These are phyloP conservation scores for Botrytis elliptica DNA, from an alignment of 2,329 filamentous ascomycete genomes.

Conservation along the genomic window DNA sequence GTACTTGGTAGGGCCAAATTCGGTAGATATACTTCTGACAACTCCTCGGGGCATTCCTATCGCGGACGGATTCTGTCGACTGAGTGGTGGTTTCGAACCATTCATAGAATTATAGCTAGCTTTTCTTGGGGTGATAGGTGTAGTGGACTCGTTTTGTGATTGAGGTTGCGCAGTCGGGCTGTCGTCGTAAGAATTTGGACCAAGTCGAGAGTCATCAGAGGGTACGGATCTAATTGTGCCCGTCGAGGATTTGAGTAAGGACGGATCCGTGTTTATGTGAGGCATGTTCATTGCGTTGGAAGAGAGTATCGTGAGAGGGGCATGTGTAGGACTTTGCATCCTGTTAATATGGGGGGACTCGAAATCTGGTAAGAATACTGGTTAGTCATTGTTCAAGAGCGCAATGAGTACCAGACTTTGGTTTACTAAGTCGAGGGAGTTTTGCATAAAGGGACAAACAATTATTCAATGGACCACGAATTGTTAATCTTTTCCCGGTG, in stretches of 20 bases:
- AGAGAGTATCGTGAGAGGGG: conserved; percentile 18
- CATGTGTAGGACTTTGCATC: conserved; percentile 15
- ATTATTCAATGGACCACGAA: background rate
- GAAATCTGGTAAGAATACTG: conserved; percentile 6
- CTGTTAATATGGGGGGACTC: conserved; percentile 7
- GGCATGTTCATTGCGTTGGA: conserved; percentile 36
- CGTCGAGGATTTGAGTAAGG: conserved; percentile 26
- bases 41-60: conserved; percentile 25
- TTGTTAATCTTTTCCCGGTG: background rate
- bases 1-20: conserved; percentile 35
- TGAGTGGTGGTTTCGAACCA: conserved; percentile 28
- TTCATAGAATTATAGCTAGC: conserved; percentile 24
- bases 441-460: conserved; percentile 8
- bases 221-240: conserved; percentile 37
- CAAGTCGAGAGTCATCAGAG: conserved; percentile 26
- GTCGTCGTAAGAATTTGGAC: conserved; percentile 23
- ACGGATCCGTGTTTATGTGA: conserved; percentile 20
- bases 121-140: conserved; percentile 30
- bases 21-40: conserved; percentile 35
- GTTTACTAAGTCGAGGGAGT: background rate
- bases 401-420: background rate
- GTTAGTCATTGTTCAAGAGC: conserved; percentile 16
- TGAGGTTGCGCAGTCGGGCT: conserved; percentile 15
- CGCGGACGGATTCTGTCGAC: conserved; percentile 30
- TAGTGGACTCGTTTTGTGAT: conserved; percentile 25